Evolutionary conservation across 1,284 basidiomycete species (phyloP), one percentile per base, ranked within the genome.

Genomic region (Cryptococcus sp.): DNA sequence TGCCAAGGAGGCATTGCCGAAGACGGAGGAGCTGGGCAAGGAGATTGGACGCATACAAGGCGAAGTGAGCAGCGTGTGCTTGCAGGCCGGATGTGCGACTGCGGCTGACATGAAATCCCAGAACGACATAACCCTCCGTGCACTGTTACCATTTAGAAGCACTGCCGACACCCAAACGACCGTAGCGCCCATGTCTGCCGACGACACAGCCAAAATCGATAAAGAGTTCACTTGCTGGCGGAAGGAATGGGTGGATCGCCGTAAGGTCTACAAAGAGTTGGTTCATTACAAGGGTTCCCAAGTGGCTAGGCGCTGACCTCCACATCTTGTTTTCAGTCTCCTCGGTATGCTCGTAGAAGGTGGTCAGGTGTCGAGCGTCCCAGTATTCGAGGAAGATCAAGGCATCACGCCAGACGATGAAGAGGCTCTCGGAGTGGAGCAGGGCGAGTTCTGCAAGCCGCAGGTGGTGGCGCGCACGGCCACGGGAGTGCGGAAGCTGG

Each of bases 1-100:
- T 11, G 84, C 82, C 68, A 72, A 86, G 43, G 86, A 82, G 66
- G 77, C 75, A 20, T 80, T 81, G 8, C 87, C 87, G 0, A 88
- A 87, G 33, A 86, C 91, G 59, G 75, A 72, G 2, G 85, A 89
- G 55, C 79, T 93, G 2, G 55, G 52, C 2, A 54, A 47, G 7
- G 67, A 64, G 39, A 75, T 79, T 47, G 52, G 61, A n/a, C 55
- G 57, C 2, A 48, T 75, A 36, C 53, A 71, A 38, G 55, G 59
- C 12, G 67, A 76, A 58, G 77, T 77, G 39, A 59, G 67, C 50
- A 11, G 24, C 8, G 23, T 12, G 15, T 33, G 13, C 21, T 12
- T 11, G 12, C 4, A 23, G 6, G 1, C 8, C 24, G 21, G 21
- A 47, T 47, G 9, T 4, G 16, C 9, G 20, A 21, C n/a, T 28